Conservation (phyloP, 345 rosid species). For the Chamaenerion angustifolium region DNA sequence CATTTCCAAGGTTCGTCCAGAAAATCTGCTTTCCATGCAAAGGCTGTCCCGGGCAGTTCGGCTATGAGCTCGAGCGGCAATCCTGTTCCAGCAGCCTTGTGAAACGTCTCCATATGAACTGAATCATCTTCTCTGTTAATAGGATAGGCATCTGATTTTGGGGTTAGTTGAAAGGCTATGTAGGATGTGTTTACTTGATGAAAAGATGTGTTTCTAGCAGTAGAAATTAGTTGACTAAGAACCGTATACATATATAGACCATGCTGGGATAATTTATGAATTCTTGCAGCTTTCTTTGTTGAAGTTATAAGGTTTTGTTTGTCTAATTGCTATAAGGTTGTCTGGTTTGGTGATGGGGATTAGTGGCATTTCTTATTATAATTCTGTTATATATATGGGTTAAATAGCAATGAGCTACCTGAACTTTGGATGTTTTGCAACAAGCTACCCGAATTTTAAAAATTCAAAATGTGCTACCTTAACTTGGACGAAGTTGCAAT, state of each 20-base stretch:
- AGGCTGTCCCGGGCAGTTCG: constrained; percentile 40
- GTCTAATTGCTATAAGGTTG: not conserved
- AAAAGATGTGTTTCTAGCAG: too few relatives aligned
- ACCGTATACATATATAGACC: too few relatives aligned
- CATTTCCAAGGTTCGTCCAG: constrained; percentile 50
- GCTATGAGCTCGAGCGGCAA: constrained; percentile 32
- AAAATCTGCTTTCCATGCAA: constrained; percentile 94
- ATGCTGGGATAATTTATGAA: constrained; percentile 3
- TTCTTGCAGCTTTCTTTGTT: constrained; percentile 2
- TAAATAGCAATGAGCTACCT: too few relatives aligned
- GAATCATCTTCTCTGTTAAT: not conserved
- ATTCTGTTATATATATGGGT: too few relatives aligned
- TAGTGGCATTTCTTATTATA: too few relatives aligned
- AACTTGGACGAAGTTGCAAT: too few relatives aligned
- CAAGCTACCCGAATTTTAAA: too few relatives aligned
- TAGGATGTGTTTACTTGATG: not conserved
- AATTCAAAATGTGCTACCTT: too few relatives aligned
- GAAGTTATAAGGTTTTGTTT: not conserved
- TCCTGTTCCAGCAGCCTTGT: constrained; percentile 49
- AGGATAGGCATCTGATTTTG: not conserved
- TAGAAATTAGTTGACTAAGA: too few relatives aligned
- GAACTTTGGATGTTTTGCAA: too few relatives aligned
- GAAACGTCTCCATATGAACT: not conserved
- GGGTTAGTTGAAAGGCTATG: not conserved
- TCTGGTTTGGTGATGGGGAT: not conserved